Conservation (phyloP, 441 rosid genomes). For the Populus tomentosa region DNA sequence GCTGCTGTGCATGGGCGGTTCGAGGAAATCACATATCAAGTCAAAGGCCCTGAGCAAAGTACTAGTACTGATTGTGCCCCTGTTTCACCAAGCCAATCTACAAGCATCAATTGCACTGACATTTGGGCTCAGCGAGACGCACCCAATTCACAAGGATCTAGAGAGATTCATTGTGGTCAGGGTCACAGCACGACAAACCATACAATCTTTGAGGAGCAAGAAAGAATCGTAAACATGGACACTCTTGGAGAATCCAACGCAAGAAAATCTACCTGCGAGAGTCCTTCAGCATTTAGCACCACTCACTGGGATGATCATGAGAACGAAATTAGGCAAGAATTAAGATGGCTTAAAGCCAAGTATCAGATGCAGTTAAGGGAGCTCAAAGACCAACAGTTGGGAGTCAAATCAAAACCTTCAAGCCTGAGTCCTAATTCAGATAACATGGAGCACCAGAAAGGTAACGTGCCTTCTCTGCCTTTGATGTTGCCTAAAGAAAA, state of each 20-base stretch:
- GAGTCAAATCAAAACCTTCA: constrained; percentile 22
- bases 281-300: constrained; percentile 15
- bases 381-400: constrained; percentile 43
- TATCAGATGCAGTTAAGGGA: constrained; percentile 58
- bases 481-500: constrained; percentile 9
- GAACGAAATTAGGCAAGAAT: constrained; percentile 63
- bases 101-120: constrained; percentile 41
- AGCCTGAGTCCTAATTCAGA: constrained; percentile 9
- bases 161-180: constrained; percentile 36
- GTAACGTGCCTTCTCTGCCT: constrained; percentile 9
- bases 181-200: constrained; percentile 19
- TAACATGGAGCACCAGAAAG: constrained; percentile 10
- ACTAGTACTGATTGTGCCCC: constrained; percentile 23
- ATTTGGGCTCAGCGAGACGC: constrained; percentile 66
- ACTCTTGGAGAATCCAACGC: constrained; percentile 18
- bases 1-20: constrained; percentile 72
- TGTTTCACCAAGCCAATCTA: constrained; percentile 22
- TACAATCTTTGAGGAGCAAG: constrained; percentile 21
- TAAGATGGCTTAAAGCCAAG: constrained; percentile 89
- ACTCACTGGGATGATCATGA: constrained; percentile 39
- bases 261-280: constrained; percentile 25
- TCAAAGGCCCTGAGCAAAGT: constrained; percentile 47
- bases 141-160: constrained; percentile 26
- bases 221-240: constrained; percentile 29
- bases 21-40: constrained; percentile 77